These are phyloP conservation scores for Coemansia sp. DNA, from an alignment of 192 early-diverging fungal species.

Conservation along the genomic window DNA sequence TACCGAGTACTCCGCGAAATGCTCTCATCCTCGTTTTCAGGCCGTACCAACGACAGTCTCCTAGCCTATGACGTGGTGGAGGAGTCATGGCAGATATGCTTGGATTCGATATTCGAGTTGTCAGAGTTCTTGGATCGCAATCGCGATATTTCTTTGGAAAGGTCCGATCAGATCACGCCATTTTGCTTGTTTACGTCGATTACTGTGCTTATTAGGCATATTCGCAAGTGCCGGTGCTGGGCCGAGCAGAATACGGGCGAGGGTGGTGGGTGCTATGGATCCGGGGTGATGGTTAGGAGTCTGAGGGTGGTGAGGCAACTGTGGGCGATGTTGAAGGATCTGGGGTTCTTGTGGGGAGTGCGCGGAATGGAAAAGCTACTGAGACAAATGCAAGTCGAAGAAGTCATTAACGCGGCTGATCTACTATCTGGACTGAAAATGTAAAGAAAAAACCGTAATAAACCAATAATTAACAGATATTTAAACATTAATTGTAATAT, in stretches of 20 bases:
- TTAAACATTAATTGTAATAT: neutral
- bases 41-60: slow-evolving; percentile 38
- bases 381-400: slow-evolving; percentile 44
- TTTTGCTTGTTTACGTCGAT: slow-evolving; percentile 39
- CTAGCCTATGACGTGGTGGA: slow-evolving; percentile 38
- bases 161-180: slow-evolving; percentile 32
- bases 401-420: slow-evolving; percentile 36
- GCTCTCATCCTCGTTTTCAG: slow-evolving; percentile 30
- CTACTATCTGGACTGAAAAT: slow-evolving; percentile 16
- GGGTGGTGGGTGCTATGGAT: neutral
- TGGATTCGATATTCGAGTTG: slow-evolving; percentile 21
- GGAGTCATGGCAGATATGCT: slow-evolving; percentile 42
- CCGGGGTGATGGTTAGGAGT: neutral
- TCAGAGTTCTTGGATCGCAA: slow-evolving; percentile 34
- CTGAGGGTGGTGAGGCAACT: slow-evolving; percentile 16
- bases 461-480: neutral
- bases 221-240: slow-evolving; percentile 32
- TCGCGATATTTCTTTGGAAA: slow-evolving; percentile 41
- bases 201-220: slow-evolving; percentile 45
- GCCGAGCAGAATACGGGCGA: neutral
- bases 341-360: slow-evolving; percentile 39
- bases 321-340: slow-evolving; percentile 41
- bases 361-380: slow-evolving; percentile 39
- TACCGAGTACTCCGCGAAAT: slow-evolving; percentile 31
- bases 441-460: no score